Evolutionary conservation across 176 grass and related monocot genomes (phyloP).

Genomic region (Lolium multiflorum): DNA sequence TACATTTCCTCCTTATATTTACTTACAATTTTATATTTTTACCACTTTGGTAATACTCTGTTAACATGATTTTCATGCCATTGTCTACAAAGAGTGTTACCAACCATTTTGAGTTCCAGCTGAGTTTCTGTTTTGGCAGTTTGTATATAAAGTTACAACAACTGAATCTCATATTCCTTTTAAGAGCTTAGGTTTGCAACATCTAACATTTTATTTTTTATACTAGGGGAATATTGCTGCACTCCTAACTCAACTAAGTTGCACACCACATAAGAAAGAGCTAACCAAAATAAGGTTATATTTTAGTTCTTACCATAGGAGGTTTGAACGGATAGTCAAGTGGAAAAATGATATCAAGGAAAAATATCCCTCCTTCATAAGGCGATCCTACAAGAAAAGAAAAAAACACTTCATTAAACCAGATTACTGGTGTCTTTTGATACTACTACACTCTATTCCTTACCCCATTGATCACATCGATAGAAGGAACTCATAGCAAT

Average conservation of each 20-base stretch:
- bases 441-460: not conserved
- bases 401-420: not conserved
- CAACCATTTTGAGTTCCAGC: not conserved
- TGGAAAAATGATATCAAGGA: conserved; percentile 84
- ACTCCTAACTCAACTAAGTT: conserved; percentile 21
- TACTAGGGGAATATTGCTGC: not conserved
- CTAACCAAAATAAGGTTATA: not conserved
- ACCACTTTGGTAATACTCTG: not conserved
- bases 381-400: conserved; percentile 63
- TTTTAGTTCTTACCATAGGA: conserved; percentile 63
- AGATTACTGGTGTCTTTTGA: not conserved
- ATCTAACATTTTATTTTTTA: not conserved
- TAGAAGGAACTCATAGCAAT: not conserved
- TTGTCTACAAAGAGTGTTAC: not conserved
- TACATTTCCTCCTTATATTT: conserved; percentile 4
- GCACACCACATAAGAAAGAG: not conserved
- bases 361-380: conserved; percentile 97
- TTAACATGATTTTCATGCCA: conserved; percentile 21
- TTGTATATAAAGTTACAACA: conserved; percentile 12
- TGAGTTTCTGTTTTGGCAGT: conserved; percentile 5
- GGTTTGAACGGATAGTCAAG: conserved; percentile 89
- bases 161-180: conserved; percentile 24
- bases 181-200: conserved; percentile 36
- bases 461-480: not conserved
- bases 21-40: conserved; percentile 10